phyloP scores from a whole-genome alignment of 2,329 filamentous ascomycete genomes.

The Beauveria medogensis region DNA sequence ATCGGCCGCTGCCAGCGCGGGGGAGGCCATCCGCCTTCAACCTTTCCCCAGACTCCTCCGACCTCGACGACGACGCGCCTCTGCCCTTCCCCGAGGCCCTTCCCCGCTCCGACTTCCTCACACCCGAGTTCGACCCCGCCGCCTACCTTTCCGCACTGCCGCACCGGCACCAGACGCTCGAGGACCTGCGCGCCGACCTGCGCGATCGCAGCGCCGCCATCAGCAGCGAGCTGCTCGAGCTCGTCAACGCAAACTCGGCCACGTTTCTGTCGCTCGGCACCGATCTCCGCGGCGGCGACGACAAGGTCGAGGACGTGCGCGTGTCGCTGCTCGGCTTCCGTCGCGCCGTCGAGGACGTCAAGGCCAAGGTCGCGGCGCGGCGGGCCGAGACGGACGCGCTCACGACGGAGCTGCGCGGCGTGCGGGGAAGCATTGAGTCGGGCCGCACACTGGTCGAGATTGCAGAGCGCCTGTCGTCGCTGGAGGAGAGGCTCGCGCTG shows the following conservation, averaged over 20 bases:
- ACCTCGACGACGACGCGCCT: conserved; percentile 52
- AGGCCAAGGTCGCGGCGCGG: conserved; percentile 54
- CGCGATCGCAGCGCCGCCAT: conserved; percentile 72
- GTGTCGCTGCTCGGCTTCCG: conserved; percentile 81
- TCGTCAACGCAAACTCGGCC: conserved; percentile 93
- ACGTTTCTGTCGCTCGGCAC: conserved; percentile 79
- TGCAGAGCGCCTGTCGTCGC: conserved; percentile 50
- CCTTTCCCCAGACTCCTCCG: conserved; percentile 32
- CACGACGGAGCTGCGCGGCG: conserved; percentile 57
- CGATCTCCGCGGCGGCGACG: conserved; percentile 78
- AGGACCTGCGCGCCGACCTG: conserved; percentile 82
- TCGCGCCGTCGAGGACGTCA: conserved; percentile 70
- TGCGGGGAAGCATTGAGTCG: conserved; percentile 54
- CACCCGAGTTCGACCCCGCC: conserved; percentile 67
- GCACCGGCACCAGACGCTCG: conserved; percentile 89
- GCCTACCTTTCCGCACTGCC: conserved; percentile 72
- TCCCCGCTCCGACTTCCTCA: conserved; percentile 73
- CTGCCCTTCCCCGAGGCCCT: conserved; percentile 86
- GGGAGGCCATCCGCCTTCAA: conserved; percentile 26
- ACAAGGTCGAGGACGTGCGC: conserved; percentile 81
- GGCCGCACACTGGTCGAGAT: conserved; percentile 59
- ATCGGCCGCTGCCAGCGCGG: not conserved
- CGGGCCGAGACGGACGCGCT: conserved; percentile 54
- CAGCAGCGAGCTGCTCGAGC: conserved; percentile 78
- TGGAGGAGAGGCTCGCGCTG: conserved; percentile 58